A percentile compares a stretch with the other conserved stretches of the same genome.
Conservation (phyloP, 2,329 filamentous ascomycete genomes). For the Exutisphaerella laricina region DNA sequence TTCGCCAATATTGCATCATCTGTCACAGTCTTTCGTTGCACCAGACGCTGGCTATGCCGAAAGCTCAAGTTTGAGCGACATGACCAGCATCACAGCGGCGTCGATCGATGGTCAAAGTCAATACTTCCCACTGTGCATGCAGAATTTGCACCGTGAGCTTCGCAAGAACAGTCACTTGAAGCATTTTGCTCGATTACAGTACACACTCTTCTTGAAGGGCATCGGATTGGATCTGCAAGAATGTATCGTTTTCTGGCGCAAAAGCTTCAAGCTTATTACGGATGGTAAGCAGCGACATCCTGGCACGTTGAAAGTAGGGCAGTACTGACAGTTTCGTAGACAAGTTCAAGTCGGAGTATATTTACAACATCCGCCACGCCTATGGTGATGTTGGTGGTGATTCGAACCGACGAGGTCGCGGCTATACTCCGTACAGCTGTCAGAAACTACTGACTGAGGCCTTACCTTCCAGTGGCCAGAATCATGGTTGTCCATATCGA, state of each 20-base stretch:
- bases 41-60: conserved; percentile 77
- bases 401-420: conserved; percentile 74
- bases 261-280: conserved; percentile 75
- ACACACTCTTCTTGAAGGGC: conserved; percentile 93
- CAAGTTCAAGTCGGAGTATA: conserved; percentile 94
- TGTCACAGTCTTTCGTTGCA: conserved; percentile 94
- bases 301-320: background rate
- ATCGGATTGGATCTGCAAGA: conserved; percentile 91
- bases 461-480: conserved; percentile 75
- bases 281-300: conserved; percentile 45
- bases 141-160: conserved; percentile 77
- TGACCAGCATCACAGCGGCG: conserved; percentile 71
- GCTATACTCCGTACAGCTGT: conserved; percentile 87
- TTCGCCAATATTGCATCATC: conserved; percentile 65
- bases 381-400: conserved; percentile 97
- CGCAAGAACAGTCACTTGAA: conserved; percentile 87
- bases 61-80: conserved; percentile 53
- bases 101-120: conserved; percentile 71
- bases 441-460: conserved; percentile 92
- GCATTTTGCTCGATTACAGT: conserved; percentile 88
- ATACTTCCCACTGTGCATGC: conserved; percentile 92
- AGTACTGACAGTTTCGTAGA: conserved; percentile 43
- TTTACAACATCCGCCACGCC: conserved; percentile 90
- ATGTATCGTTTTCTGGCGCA: conserved; percentile 85
- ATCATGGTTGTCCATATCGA: conserved; percentile 90